Evolutionary conservation across 140 eudicot species (phyloP).

Genomic region (Cichorium intybus): DNA sequence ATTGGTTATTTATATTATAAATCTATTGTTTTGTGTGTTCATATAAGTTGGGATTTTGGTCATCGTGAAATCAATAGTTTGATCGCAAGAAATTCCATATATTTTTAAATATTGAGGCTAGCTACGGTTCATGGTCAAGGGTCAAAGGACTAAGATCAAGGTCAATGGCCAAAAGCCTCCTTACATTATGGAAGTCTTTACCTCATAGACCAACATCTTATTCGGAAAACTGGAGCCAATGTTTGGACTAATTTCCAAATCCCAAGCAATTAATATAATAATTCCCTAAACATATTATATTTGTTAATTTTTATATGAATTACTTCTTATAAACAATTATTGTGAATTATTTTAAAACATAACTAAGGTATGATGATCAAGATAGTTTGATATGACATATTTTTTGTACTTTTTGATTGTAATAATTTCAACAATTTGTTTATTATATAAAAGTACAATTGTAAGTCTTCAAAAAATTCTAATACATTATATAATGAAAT

Average conservation of each 20-base stretch:
- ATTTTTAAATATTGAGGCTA: not conserved
- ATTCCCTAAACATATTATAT: too few species aligned
- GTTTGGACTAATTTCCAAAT: conserved; percentile 13
- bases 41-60: not conserved
- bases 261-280: conserved; percentile 15
- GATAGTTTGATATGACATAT: not conserved
- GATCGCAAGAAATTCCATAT: not conserved
- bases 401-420: not conserved
- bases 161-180: conserved; percentile 27
- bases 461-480: too few species aligned
- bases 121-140: conserved; percentile 4
- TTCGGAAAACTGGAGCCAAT: conserved; percentile 15
- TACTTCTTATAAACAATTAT: not conserved
- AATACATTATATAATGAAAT: not conserved
- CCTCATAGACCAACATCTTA: conserved; percentile 18
- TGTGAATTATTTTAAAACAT: not conserved
- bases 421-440: not conserved
- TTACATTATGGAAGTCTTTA: conserved; percentile 19
- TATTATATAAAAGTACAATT: not conserved
- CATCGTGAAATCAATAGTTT: not conserved
- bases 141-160: too few species aligned
- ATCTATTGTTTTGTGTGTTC: not conserved
- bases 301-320: too few species aligned
- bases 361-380: not conserved
- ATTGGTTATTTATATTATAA: too few species aligned